phyloP scores from a whole-genome alignment of 2,329 filamentous ascomycete species.

The Parastagonospora avenae region DNA sequence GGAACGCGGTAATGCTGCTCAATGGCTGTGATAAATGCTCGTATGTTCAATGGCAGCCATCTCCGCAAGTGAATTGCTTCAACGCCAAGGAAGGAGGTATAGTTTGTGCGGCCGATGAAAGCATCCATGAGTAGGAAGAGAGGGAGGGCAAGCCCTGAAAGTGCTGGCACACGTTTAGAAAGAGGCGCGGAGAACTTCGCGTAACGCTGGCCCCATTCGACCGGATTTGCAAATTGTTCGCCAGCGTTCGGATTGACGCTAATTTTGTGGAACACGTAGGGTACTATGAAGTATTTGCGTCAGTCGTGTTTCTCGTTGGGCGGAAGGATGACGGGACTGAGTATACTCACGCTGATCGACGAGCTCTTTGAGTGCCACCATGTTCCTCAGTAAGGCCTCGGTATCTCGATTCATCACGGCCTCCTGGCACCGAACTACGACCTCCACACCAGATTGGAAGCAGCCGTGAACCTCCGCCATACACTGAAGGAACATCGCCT shows the following conservation, averaged over 20 bases:
- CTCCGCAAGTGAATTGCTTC: constrained; percentile 59
- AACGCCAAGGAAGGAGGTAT: constrained; percentile 57
- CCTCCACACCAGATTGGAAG: constrained; percentile 30
- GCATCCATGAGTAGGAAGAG: constrained; percentile 62
- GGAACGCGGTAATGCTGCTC: constrained; percentile 61
- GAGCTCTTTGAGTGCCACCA: constrained; percentile 60
- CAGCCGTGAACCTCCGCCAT: constrained; percentile 37
- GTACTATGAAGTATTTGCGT: constrained; percentile 42
- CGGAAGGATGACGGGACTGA: no score
- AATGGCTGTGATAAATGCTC: constrained; percentile 61
- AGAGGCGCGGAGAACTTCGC: constrained; percentile 57
- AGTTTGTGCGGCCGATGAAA: constrained; percentile 58
- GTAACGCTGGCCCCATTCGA: constrained; percentile 30
- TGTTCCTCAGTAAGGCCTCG: constrained; percentile 57
- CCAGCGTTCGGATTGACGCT: constrained; percentile 57
- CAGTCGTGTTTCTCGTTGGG: no score
- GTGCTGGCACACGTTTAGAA: constrained; percentile 57
- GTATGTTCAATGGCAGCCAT: constrained; percentile 59
- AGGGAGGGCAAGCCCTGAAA: constrained; percentile 51
- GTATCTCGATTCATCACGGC: constrained; percentile 59
- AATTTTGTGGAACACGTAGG: constrained; percentile 61
- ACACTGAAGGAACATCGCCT: constrained; percentile 55
- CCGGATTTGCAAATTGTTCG: constrained; percentile 34
- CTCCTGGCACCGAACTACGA: constrained; percentile 58
- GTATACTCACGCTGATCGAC: constrained; percentile 49